Base-by-base conservation (phyloP, 2,329 filamentous ascomycete species). In the Cyphellophora europaea region DNA sequence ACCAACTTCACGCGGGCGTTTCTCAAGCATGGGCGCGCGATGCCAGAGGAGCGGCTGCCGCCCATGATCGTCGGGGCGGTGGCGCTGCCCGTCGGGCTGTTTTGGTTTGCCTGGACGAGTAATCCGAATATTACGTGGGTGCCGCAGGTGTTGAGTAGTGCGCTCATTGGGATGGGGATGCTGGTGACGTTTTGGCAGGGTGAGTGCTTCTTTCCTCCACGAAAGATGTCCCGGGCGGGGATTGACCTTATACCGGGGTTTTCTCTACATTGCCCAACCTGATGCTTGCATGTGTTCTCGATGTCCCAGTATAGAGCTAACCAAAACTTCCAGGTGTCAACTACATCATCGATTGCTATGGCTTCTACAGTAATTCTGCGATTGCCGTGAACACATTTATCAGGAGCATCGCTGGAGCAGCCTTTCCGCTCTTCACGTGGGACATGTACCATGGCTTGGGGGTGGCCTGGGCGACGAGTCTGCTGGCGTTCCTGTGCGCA, bases 71-170 rank as follows among this genome's bases (percentile, higher is more conserved):
- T 65, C 10, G 61, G 59, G 14, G 60, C 55, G 0, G 42, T 61
- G 8, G 40, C 63, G 3, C 49, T 70, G 4, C 63, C 65, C 0
- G 48, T 51, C 27, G 64, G 65, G 23, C 49, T 69, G 5, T 67
- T 67, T 44, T 65, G 62, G 59, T 67, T 67, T 40, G 64, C 57
- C 11, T 70, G 67, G 67, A 58, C 58, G 6, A 60, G 59, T 1
- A 55, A 53, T 32, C 52, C 53, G 3, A 40, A 53, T 15, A 57
- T 66, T 25, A 56, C 51, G 10, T 68, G 64, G 64, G 58, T 65
- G 11, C 56, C 61, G 1, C 62, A 65, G 25, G 60, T 65, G 1
- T 47, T 67, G 3, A 54, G 61, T 4, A 62, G 59, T 2, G 45
- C 65, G 0, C 55, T 56, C 25, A 55, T 67, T 15, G 66, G 65